Percentiles rank a stretch among this genome's conserved stretches.
Conservation (phyloP, 2,329 filamentous ascomycete genomes). For the Berkeleyomyces rouxiae region DNA sequence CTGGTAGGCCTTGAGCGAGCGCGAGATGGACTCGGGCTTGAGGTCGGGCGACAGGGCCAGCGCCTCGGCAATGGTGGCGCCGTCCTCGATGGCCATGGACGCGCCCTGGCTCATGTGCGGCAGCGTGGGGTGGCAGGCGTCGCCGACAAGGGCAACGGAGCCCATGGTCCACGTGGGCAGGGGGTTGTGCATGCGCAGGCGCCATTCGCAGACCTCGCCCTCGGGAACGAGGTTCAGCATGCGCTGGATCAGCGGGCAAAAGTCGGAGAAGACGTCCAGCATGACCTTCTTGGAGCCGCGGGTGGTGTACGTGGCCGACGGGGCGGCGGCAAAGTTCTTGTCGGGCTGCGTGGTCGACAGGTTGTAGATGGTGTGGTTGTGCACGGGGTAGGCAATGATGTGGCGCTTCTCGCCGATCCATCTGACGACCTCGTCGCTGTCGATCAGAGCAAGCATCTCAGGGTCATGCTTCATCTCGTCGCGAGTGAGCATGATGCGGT, state of each 20-base stretch:
- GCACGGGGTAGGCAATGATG: slow-evolving; percentile 63
- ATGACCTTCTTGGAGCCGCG: slow-evolving; percentile 43
- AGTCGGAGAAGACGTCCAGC: slow-evolving; percentile 44
- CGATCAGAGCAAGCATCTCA: slow-evolving; percentile 49
- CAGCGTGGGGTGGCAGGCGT: slow-evolving; percentile 51
- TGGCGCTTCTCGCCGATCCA: slow-evolving; percentile 64
- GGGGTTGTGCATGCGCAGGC: slow-evolving; percentile 39
- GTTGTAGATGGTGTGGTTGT: slow-evolving; percentile 48
- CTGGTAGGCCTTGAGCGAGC: slow-evolving; percentile 38
- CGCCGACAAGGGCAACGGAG: slow-evolving; percentile 40
- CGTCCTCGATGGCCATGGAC: slow-evolving; percentile 52
- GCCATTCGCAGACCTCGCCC: slow-evolving; percentile 49
- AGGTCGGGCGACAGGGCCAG: slow-evolving; percentile 26
- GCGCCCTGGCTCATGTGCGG: slow-evolving; percentile 52
- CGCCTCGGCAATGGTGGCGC: slow-evolving; percentile 39
- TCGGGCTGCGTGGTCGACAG: slow-evolving; percentile 47
- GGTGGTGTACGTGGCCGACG: slow-evolving; percentile 45
- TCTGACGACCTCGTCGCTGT: slow-evolving; percentile 49
- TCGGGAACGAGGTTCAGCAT: slow-evolving; percentile 45
- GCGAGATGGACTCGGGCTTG: slow-evolving; percentile 26
- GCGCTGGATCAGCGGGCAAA: slow-evolving; percentile 40
- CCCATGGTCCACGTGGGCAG: slow-evolving; percentile 43
- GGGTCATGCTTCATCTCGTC: slow-evolving; percentile 50
- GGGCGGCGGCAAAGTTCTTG: slow-evolving; percentile 39
- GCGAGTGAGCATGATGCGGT: slow-evolving; percentile 60